phyloP scores from a whole-genome alignment of 345 rosid genomes.

The Camelina laxa region DNA sequence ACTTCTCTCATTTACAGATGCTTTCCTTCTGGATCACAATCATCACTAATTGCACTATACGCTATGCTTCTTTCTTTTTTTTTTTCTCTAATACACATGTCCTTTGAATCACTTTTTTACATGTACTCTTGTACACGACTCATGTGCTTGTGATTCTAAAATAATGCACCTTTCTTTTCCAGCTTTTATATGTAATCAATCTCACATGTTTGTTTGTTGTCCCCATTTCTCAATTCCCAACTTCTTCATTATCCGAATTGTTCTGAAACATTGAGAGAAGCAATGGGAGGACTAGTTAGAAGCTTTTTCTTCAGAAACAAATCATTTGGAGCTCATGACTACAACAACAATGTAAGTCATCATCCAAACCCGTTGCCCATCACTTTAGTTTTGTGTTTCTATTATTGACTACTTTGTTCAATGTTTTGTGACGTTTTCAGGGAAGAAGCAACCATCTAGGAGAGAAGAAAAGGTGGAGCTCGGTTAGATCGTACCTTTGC shows the following conservation, averaged over 20 bases:
- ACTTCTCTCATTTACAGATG: conserved; percentile 9
- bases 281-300: conserved; percentile 81
- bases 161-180: conserved; percentile 18
- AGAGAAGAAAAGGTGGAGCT: conserved; percentile 71
- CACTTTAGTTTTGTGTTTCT: background rate
- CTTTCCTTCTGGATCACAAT: conserved; percentile 47
- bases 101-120: conserved; percentile 20
- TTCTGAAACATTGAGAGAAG: conserved; percentile 16
- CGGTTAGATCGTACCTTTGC: conserved; percentile 74
- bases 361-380: too few species aligned
- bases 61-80: background rate
- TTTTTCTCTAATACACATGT: too few species aligned
- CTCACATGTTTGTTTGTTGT: conserved; percentile 29
- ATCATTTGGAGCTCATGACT: conserved; percentile 50
- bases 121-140: conserved; percentile 22
- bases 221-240: conserved; percentile 39
- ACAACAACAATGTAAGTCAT: conserved; percentile 51
- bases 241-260: conserved; percentile 6
- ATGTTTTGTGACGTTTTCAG: conserved; percentile 43
- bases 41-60: conserved; percentile 40
- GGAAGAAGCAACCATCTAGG: conserved; percentile 48
- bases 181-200: conserved; percentile 30
- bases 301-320: conserved; percentile 71
- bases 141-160: conserved; percentile 44
- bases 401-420: background rate